phyloP scores from a whole-genome alignment of 2,329 filamentous ascomycete genomes.

The Leptosphaerulina australis region DNA sequence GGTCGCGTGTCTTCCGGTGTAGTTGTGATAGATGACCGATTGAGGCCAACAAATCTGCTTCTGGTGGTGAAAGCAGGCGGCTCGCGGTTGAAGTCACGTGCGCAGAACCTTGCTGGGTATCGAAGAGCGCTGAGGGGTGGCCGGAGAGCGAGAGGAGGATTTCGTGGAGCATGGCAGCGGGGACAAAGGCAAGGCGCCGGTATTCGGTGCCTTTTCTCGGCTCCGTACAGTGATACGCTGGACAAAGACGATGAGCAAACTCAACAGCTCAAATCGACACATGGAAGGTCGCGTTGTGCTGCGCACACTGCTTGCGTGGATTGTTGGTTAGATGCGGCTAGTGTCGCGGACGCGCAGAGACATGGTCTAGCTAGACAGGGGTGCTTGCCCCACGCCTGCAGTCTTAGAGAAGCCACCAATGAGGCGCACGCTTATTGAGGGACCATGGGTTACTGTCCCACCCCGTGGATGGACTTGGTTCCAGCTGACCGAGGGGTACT shows the following conservation, averaged over 20 bases:
- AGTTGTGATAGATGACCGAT: constrained; percentile 78
- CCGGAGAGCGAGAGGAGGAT: constrained; percentile 95
- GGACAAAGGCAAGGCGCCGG: constrained; percentile 14
- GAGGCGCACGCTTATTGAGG: constrained; percentile 3
- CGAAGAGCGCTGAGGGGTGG: constrained; percentile 87
- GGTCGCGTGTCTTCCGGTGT: constrained; percentile 72
- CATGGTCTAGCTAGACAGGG: constrained; percentile 4
- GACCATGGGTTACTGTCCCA: not conserved
- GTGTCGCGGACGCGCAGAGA: constrained; percentile 17
- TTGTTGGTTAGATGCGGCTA: constrained; percentile 19
- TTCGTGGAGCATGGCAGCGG: constrained; percentile 85
- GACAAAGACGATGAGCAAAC: constrained; percentile 38
- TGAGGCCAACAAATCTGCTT: constrained; percentile 78
- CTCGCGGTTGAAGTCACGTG: constrained; percentile 49
- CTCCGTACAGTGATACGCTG: constrained; percentile 29
- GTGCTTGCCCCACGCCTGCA: constrained; percentile 5
- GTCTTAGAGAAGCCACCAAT: constrained; percentile 11
- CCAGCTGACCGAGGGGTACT: constrained; percentile 15
- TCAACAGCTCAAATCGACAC: constrained; percentile 49
- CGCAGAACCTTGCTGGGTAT: constrained; percentile 51
- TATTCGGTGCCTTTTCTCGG: constrained; percentile 19
- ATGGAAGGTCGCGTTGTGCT: constrained; percentile 33
- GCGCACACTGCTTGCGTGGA: constrained; percentile 20
- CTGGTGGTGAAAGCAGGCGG: constrained; percentile 71
- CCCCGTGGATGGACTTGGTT: too few species aligned